Evolutionary conservation across 768 basidiomycete genomes (phyloP).

Genomic region (Trichaptum fuscoviolaceum): DNA sequence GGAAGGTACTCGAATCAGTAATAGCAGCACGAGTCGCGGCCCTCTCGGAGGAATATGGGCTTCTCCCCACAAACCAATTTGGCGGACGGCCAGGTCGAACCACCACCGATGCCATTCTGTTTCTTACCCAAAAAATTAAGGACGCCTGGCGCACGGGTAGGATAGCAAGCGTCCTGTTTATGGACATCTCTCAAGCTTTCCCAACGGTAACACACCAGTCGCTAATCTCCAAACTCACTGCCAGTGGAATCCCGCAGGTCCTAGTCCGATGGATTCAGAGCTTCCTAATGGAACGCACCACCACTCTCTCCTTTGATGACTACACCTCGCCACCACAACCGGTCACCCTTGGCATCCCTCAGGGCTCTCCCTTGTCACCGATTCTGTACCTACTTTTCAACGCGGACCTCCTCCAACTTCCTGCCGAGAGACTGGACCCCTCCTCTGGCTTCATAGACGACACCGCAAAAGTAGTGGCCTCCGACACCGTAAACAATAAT

Average conservation of each 20-base stretch:
- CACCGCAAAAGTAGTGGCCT: constrained; percentile 22
- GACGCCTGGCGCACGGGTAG: no score
- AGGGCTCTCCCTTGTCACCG: constrained; percentile 19
- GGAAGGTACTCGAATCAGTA: constrained; percentile 23
- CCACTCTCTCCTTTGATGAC: constrained; percentile 19
- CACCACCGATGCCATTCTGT: constrained; percentile 31
- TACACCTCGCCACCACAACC: constrained; percentile 11
- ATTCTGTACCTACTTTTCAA: constrained; percentile 20
- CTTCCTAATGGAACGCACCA: constrained; percentile 7
- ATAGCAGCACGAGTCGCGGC: constrained; percentile 20
- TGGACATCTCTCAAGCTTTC: constrained; percentile 40
- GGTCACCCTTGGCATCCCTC: no score
- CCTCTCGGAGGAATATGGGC: constrained; percentile 22
- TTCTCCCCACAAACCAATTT: constrained; percentile 34
- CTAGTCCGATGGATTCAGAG: constrained; percentile 19
- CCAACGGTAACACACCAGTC: constrained; percentile 24
- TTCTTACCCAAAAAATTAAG: no score
- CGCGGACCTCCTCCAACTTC: constrained; percentile 15
- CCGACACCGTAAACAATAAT: no score
- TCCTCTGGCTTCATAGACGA: no score
- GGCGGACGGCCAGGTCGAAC: constrained; percentile 33
- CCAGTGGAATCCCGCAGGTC: constrained; percentile 28
- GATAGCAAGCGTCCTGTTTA: no score
- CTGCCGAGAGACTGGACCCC: no score
- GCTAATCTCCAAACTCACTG: constrained; percentile 9